Conservation (phyloP, 2,329 filamentous ascomycete species). For the Erysiphe pisi region DNA sequence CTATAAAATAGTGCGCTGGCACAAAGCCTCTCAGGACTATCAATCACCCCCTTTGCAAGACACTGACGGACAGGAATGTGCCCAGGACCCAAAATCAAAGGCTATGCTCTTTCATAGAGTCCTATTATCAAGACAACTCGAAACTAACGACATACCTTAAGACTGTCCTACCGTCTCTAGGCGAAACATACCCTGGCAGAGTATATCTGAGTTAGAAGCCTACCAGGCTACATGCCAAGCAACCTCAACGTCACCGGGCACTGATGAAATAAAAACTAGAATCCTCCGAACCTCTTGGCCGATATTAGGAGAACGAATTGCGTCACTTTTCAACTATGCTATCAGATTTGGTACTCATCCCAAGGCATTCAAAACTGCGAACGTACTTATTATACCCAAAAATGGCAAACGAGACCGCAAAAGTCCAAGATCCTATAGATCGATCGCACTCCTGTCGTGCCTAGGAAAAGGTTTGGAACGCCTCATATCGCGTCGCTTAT, state of each 20-base stretch:
- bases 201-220: neutral
- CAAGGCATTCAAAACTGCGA: neutral
- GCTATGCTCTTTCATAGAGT: neutral
- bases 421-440: neutral
- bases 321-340: neutral
- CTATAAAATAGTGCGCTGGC: neutral
- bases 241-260: neutral
- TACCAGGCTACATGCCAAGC: neutral
- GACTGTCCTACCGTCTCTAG: neutral
- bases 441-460: neutral
- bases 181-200: neutral
- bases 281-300: neutral
- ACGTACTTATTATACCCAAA: neutral
- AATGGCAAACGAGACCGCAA: neutral
- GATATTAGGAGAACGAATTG: neutral
- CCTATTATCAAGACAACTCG: neutral
- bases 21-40: neutral
- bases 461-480: neutral
- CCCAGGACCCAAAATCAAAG: neutral
- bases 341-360: neutral
- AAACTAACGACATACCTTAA: neutral
- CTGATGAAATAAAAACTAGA: neutral
- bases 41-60: neutral
- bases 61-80: neutral
- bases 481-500: neutral